Conservation (phyloP, 2,329 filamentous ascomycete genomes). For the Exophiala sp. region DNA sequence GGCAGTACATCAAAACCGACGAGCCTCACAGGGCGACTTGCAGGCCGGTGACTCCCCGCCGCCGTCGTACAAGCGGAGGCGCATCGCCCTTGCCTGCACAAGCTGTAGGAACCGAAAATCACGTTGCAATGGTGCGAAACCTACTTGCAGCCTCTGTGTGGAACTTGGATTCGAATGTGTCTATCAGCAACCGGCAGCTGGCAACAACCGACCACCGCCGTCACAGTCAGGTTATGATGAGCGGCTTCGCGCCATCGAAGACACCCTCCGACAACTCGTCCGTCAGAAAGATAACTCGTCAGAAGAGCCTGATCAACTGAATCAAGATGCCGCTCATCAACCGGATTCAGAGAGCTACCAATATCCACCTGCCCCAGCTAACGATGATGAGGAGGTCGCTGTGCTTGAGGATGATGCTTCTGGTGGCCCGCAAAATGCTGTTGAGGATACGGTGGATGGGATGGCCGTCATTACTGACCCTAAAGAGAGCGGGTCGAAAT, state of each 20-base stretch:
- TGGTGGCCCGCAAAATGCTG: conserved; percentile 7
- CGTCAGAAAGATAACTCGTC: conserved; percentile 9
- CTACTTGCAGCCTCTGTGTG: conserved; percentile 42
- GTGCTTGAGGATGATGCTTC: conserved; percentile 18
- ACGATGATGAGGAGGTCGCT: conserved; percentile 20
- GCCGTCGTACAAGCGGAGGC: conserved; percentile 34
- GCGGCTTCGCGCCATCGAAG: conserved; percentile 21
- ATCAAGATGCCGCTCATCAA: neutral
- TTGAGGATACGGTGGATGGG: conserved; percentile 34
- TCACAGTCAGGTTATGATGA: conserved; percentile 14
- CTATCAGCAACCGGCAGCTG: conserved; percentile 32
- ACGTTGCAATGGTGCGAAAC: conserved; percentile 44
- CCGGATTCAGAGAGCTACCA: neutral
- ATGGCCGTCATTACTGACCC: conserved; percentile 38
- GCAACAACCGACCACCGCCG: conserved; percentile 10
- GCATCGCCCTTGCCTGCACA: conserved; percentile 40
- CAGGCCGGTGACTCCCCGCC: conserved; percentile 16
- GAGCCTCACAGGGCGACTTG: conserved; percentile 11
- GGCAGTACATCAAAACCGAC: neutral
- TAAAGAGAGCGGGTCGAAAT: conserved; percentile 37
- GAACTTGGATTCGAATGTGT: conserved; percentile 44
- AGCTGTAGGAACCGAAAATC: conserved; percentile 37
- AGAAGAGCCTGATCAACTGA: conserved; percentile 1
- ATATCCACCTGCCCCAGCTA: neutral
- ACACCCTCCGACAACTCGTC: conserved; percentile 18